phyloP scores from a whole-genome alignment of 2,329 filamentous ascomycete species.

The Cladophialophora immunda region DNA sequence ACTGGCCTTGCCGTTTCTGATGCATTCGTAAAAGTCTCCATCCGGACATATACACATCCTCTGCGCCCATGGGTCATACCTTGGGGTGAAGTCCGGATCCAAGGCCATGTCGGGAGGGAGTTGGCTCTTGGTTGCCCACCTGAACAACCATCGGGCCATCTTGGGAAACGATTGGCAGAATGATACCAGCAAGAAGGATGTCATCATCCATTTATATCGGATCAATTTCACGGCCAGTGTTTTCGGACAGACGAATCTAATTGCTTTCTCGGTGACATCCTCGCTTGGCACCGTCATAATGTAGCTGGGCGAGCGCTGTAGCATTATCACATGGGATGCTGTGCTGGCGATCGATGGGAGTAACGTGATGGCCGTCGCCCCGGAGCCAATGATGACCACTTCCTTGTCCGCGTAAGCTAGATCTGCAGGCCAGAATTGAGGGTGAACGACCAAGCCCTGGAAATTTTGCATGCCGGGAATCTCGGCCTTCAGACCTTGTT shows the following conservation, averaged over 20 bases:
- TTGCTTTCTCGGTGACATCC: too few relatives aligned
- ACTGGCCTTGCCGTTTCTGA: constrained; percentile 59
- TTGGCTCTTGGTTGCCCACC: constrained; percentile 1
- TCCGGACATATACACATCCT: constrained; percentile 75
- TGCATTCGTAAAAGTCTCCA: constrained; percentile 65
- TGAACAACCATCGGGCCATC: neutral
- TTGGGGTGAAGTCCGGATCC: constrained; percentile 70
- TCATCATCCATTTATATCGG: neutral
- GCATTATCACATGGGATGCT: constrained; percentile 74
- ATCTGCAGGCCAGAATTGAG: constrained; percentile 78
- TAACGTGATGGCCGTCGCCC: constrained; percentile 80
- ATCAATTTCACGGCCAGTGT: neutral
- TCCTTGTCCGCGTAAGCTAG: constrained; percentile 65
- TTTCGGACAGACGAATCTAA: neutral
- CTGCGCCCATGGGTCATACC: constrained; percentile 75
- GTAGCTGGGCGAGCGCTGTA: constrained; percentile 80
- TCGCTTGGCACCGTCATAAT: constrained; percentile 53
- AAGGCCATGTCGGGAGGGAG: constrained; percentile 51
- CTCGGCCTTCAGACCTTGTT: constrained; percentile 64
- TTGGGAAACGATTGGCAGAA: neutral
- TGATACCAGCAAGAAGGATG: too few relatives aligned
- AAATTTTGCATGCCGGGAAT: constrained; percentile 75
- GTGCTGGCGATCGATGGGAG: constrained; percentile 73
- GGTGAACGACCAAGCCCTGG: constrained; percentile 68
- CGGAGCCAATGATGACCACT: constrained; percentile 76